phyloP scores from a whole-genome alignment of 805 yeast species.

The Yarrowia sp. region DNA sequence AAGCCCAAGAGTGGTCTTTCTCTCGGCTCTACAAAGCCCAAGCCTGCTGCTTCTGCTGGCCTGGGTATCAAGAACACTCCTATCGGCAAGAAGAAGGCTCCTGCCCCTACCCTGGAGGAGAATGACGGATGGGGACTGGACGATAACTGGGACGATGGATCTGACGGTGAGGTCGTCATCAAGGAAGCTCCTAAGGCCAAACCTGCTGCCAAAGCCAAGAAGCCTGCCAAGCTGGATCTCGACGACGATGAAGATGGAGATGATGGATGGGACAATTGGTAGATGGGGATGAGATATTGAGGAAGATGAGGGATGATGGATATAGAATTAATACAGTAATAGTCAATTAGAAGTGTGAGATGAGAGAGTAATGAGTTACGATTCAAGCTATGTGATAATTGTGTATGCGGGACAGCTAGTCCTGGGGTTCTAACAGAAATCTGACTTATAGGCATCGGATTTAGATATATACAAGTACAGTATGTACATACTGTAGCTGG shows the following conservation, averaged over 20 bases:
- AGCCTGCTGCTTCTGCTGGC: slow-evolving; percentile 10
- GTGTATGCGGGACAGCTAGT: too few relatives aligned
- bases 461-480: too few relatives aligned
- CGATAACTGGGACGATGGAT: slow-evolving; percentile 38
- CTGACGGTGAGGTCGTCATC: slow-evolving; percentile 36
- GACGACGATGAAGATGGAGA: slow-evolving; percentile 42
- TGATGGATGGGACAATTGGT: slow-evolving; percentile 41
- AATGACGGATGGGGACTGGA: slow-evolving; percentile 26
- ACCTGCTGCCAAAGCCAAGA: slow-evolving; percentile 29
- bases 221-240: slow-evolving; percentile 34
- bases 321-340: background rate
- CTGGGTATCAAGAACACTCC: slow-evolving; percentile 2
- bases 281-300: background rate
- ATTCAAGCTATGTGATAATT: too few relatives aligned
- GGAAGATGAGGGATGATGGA: background rate
- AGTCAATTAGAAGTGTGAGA: background rate
- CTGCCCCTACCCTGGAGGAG: slow-evolving; percentile 15
- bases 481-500: too few relatives aligned
- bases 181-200: slow-evolving; percentile 29
- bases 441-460: too few relatives aligned
- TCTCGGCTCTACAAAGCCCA: slow-evolving; percentile 6
- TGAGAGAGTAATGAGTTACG: too few relatives aligned
- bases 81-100: slow-evolving; percentile 2
- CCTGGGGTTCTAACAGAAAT: too few relatives aligned
- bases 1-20: slow-evolving; percentile 34